Percentiles rank a stretch among this genome's conserved stretches.
Conservation (phyloP, 2,329 filamentous ascomycete genomes). For the Fonsecaea pedrosoi region DNA sequence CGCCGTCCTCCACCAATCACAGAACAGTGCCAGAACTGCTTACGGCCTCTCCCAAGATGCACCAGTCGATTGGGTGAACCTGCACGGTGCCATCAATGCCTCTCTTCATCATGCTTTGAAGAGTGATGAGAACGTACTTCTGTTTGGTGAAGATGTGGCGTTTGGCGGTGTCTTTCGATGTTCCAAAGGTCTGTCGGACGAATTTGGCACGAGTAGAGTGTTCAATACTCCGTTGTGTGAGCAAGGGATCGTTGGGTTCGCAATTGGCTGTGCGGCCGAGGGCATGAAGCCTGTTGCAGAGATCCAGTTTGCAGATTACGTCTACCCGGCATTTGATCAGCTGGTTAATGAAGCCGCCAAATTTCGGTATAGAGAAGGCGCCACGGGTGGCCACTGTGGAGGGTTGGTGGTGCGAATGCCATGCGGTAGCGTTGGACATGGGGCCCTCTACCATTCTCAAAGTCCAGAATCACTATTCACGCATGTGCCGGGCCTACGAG, state of each 20-base stretch:
- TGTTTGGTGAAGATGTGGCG: slow-evolving; percentile 96
- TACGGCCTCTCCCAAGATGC: slow-evolving; percentile 75
- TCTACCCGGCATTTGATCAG: slow-evolving; percentile 92
- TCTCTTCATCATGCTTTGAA: slow-evolving; percentile 82
- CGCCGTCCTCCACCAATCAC: slow-evolving; percentile 78
- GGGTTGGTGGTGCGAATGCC: slow-evolving; percentile 90
- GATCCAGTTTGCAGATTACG: slow-evolving; percentile 94
- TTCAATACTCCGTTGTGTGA: slow-evolving; percentile 97
- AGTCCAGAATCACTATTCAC: slow-evolving; percentile 88
- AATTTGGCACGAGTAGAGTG: slow-evolving; percentile 84
- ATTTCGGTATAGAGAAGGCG: slow-evolving; percentile 76
- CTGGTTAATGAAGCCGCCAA: slow-evolving; percentile 93
- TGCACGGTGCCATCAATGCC: slow-evolving; percentile 93
- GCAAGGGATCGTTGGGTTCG: slow-evolving; percentile 93
- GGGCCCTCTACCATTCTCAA: slow-evolving; percentile 86
- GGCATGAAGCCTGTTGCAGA: slow-evolving; percentile 93
- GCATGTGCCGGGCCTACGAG: slow-evolving; percentile 82
- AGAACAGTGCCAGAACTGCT: slow-evolving; percentile 73
- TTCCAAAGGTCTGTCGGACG: slow-evolving; percentile 86
- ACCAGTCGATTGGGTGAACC: slow-evolving; percentile 83
- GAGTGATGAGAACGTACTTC: slow-evolving; percentile 81
- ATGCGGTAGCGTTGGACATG: slow-evolving; percentile 86
- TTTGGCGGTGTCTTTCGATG: slow-evolving; percentile 97
- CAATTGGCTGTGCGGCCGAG: slow-evolving; percentile 85
- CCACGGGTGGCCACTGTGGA: slow-evolving; percentile 71